A percentile compares a stretch with the other conserved stretches of the same genome.
Evolutionary conservation across 2,329 filamentous ascomycete genomes (phyloP).

Genomic region (Pseudogymnoascus sp.): DNA sequence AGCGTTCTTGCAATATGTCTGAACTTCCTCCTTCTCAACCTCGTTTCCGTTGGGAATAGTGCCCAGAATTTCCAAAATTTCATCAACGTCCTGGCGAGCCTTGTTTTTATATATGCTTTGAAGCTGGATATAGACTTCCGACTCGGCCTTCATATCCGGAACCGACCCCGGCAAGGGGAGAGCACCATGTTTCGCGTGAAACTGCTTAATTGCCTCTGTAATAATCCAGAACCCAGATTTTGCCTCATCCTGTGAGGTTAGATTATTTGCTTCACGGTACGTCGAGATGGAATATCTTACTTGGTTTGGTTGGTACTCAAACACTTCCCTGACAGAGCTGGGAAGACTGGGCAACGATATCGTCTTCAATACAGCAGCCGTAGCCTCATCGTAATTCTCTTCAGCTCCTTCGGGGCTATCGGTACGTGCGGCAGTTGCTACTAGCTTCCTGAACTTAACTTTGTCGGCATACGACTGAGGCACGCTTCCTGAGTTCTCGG

Average conservation of each 20-base stretch:
- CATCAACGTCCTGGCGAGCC: constrained; percentile 66
- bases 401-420: constrained; percentile 77
- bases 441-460: constrained; percentile 64
- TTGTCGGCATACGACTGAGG: constrained; percentile 80
- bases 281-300: constrained; percentile 34
- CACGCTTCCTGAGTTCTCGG: constrained; percentile 53
- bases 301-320: constrained; percentile 50
- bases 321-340: constrained; percentile 65
- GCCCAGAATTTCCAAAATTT: constrained; percentile 61
- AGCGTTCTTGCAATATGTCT: constrained; percentile 91
- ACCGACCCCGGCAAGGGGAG: constrained; percentile 79
- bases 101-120: constrained; percentile 91
- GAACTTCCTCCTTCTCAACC: constrained; percentile 66
- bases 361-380: constrained; percentile 79
- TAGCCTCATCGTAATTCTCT: constrained; percentile 94
- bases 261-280: neutral
- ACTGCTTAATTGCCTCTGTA: constrained; percentile 66
- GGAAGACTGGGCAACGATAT: constrained; percentile 61
- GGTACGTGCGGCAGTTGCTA: constrained; percentile 58
- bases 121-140: constrained; percentile 76
- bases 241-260: constrained; percentile 34
- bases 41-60: constrained; percentile 37
- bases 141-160: constrained; percentile 97
- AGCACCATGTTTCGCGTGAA: constrained; percentile 62
- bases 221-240: constrained; percentile 78